A percentile compares a stretch with the other conserved stretches of the same genome.
Conservation (phyloP, 352 stramenopile species). For the Globisporangium radiosum region DNA sequence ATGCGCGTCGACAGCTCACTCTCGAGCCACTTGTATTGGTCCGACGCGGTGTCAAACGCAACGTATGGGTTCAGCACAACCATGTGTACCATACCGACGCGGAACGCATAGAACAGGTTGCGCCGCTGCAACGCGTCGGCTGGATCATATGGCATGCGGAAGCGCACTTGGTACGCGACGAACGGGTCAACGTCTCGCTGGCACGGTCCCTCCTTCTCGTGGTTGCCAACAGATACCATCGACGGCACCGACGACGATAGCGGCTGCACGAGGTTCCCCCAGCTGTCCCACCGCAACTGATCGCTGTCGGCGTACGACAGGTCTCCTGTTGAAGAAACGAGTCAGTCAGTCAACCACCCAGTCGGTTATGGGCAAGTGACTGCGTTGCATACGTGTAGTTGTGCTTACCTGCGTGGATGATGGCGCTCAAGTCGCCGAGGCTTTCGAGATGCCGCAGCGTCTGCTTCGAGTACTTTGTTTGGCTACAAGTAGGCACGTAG, state of each 20-base stretch:
- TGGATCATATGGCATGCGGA: too few relatives aligned
- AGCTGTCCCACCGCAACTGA: conserved; percentile 67
- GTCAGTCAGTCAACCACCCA: too few relatives aligned
- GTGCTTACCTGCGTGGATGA: too few relatives aligned
- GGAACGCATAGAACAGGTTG: conserved; percentile 40
- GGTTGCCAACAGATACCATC: conserved; percentile 55
- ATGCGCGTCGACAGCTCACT: conserved; percentile 60
- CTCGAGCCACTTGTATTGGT: conserved; percentile 85
- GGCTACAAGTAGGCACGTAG: conserved; percentile 19
- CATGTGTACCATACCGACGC: conserved; percentile 49
- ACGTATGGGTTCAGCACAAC: conserved; percentile 40
- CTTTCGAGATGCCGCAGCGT: conserved; percentile 63
- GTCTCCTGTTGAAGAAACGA: conserved; percentile 21
- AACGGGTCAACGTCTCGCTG: conserved; percentile 43
- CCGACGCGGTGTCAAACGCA: conserved; percentile 29
- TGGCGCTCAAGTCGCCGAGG: conserved; percentile 11
- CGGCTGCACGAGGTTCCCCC: conserved; percentile 26
- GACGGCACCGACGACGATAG: conserved; percentile 28
- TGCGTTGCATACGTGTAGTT: too few relatives aligned
- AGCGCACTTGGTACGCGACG: conserved; percentile 18
- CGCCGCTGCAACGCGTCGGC: too few relatives aligned
- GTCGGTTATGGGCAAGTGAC: too few relatives aligned
- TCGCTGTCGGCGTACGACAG: conserved; percentile 64
- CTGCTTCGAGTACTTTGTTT: conserved; percentile 86
- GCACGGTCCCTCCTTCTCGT: conserved; percentile 42